Conservation (phyloP, 2,329 filamentous ascomycete genomes). For the Juglanconis juglandina region DNA sequence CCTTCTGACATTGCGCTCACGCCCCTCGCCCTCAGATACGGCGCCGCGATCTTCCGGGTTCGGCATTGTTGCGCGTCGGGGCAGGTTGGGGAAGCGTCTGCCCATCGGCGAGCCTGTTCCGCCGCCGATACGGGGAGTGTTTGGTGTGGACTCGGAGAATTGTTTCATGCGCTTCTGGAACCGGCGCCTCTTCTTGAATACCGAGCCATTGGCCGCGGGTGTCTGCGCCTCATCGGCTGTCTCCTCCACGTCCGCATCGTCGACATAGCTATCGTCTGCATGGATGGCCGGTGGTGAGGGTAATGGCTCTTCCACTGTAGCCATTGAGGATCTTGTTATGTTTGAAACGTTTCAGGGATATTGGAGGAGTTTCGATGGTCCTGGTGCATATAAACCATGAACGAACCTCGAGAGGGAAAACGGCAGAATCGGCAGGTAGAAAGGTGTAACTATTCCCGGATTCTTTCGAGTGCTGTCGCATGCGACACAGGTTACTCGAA, state of each 20-base stretch:
- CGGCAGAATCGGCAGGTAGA: not conserved
- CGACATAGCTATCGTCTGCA: slow-evolving; percentile 65
- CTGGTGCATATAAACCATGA: too few relatives aligned
- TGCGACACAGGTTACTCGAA: not conserved
- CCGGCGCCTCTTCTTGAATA: slow-evolving; percentile 61
- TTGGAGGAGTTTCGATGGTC: too few relatives aligned
- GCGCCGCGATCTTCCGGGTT: slow-evolving; percentile 60
- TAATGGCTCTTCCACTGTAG: slow-evolving; percentile 12
- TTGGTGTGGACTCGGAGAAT: slow-evolving; percentile 61
- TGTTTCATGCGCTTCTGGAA: slow-evolving; percentile 53
- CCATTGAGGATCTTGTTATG: slow-evolving; percentile 7
- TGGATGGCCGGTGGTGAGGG: slow-evolving; percentile 31
- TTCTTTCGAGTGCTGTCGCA: not conserved
- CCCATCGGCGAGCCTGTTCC: slow-evolving; percentile 40
- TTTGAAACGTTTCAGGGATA: not conserved
- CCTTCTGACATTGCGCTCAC: slow-evolving; percentile 43
- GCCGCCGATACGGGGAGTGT: slow-evolving; percentile 52
- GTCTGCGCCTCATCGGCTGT: slow-evolving; percentile 71
- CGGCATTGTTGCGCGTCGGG: slow-evolving; percentile 64
- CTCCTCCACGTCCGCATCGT: slow-evolving; percentile 74
- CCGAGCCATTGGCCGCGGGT: slow-evolving; percentile 35
- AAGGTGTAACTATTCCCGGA: not conserved
- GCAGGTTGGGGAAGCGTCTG: slow-evolving; percentile 52
- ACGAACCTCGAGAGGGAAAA: not conserved
- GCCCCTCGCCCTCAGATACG: slow-evolving; percentile 72